Evolutionary conservation across 2,329 filamentous ascomycete species (phyloP).

Genomic region (Plenodomus tracheiphilus): DNA sequence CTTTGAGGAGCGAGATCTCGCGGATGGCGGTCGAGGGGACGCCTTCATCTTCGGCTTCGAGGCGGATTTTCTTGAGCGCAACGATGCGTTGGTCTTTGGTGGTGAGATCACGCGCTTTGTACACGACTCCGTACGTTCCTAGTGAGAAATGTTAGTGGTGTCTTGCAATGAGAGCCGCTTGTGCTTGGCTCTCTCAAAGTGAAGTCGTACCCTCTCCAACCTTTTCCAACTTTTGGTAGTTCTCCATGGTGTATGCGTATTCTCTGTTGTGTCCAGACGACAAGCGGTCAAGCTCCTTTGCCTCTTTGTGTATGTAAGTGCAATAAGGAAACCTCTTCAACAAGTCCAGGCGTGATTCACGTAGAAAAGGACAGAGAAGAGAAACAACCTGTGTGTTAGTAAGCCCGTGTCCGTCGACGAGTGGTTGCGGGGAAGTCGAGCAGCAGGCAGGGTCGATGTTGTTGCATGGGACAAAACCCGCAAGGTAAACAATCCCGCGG

Average conservation of each 20-base stretch:
- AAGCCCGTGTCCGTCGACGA: constrained; percentile 8
- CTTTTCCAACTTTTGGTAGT: constrained; percentile 96
- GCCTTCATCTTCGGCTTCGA: constrained; percentile 93
- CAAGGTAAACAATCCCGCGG: constrained; percentile 25
- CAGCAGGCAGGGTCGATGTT: constrained; percentile 17
- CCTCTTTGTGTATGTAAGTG: not conserved
- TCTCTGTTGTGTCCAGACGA: constrained; percentile 12
- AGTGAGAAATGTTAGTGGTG: constrained; percentile 10
- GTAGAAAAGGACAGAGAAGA: no score
- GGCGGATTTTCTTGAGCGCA: constrained; percentile 91
- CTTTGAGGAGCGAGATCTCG: constrained; percentile 91
- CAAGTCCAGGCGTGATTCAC: no score
- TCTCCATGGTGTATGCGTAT: constrained; percentile 68
- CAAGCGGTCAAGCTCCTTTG: constrained; percentile 23
- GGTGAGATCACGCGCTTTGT: constrained; percentile 86
- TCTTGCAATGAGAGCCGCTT: no score
- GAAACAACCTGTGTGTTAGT: constrained; percentile 42
- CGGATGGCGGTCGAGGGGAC: constrained; percentile 91
- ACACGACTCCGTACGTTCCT: constrained; percentile 95
- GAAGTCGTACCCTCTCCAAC: constrained; percentile 79
- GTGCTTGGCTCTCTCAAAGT: not conserved
- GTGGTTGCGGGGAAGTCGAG: constrained; percentile 13
- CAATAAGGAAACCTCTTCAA: no score
- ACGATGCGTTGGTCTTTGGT: constrained; percentile 80
- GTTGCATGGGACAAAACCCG: constrained; percentile 23